A percentile compares a stretch with the other conserved stretches of the same genome.
Conservation (phyloP, 2,329 filamentous ascomycete genomes). For the Penicillium sp. region DNA sequence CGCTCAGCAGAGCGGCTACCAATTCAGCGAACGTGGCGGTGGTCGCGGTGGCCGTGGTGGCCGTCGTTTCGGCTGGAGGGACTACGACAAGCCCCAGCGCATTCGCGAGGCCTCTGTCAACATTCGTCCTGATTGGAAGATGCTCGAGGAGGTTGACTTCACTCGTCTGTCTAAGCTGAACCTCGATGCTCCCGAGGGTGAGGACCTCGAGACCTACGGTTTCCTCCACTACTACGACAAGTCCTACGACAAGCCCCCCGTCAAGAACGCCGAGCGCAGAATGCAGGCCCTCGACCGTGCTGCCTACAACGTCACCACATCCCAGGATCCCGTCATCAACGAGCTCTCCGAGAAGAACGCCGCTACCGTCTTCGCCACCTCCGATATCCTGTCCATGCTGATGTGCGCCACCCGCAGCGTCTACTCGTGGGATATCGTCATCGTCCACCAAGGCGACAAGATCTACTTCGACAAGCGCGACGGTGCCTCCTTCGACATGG, state of each 20-base stretch:
- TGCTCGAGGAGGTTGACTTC: slow-evolving; percentile 98
- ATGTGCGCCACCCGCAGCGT: slow-evolving; percentile 97
- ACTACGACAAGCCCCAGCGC: slow-evolving; percentile 94
- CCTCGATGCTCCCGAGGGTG: slow-evolving; percentile 84
- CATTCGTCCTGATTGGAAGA: slow-evolving; percentile 88
- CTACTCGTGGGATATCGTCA: slow-evolving; percentile 97
- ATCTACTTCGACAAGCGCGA: slow-evolving; percentile 98
- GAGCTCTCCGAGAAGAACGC: slow-evolving; percentile 92
- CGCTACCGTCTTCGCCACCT: slow-evolving; percentile 91
- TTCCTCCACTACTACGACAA: slow-evolving; percentile 99
- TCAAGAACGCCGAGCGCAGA: slow-evolving; percentile 80
- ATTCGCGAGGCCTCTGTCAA: slow-evolving; percentile 94
- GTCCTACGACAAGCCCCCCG: slow-evolving; percentile 82
- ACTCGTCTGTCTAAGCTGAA: slow-evolving; percentile 91
- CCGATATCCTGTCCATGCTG: slow-evolving; percentile 95
- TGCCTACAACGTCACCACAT: slow-evolving; percentile 96
- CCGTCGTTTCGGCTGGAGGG: slow-evolving; percentile 93
- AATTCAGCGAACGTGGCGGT: slow-evolving; percentile 62
- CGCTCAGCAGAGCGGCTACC: slow-evolving; percentile 53
- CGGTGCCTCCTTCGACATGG: slow-evolving; percentile 87
- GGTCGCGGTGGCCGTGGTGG: slow-evolving; percentile 60
- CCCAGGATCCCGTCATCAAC: slow-evolving; percentile 90
- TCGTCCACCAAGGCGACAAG: slow-evolving; percentile 86
- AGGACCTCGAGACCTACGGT: slow-evolving; percentile 89
- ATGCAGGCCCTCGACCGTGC: slow-evolving; percentile 83